These are phyloP conservation scores for Fusarium vanettenii DNA, from an alignment of 2,329 filamentous ascomycete genomes.

Conservation along the genomic window DNA sequence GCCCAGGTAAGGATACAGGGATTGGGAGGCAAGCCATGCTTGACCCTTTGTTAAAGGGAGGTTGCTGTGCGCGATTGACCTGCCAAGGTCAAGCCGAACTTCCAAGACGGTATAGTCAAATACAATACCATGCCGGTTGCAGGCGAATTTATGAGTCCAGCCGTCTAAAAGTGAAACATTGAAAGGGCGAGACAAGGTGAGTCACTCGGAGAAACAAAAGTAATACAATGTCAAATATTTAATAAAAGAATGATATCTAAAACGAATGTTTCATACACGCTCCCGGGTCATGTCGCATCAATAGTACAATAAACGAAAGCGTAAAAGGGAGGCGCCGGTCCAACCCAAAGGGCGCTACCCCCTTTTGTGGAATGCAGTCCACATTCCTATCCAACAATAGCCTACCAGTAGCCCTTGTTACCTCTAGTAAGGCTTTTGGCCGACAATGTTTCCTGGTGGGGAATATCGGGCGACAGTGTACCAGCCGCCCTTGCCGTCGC, in stretches of 20 bases:
- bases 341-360: not conserved
- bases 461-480: conserved; percentile 50
- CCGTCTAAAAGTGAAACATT: not conserved
- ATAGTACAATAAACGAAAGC: conserved; percentile 20
- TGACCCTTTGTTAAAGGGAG: not conserved
- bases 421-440: conserved; percentile 44
- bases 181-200: not conserved
- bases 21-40: not conserved
- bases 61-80: not conserved
- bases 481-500: conserved; percentile 44
- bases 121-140: not conserved
- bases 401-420: rapidly evolving
- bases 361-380: not conserved
- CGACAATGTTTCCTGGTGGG: conserved; percentile 47
- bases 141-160: not conserved
- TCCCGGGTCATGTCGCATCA: not conserved
- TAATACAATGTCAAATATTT: not conserved
- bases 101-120: not conserved
- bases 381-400: not conserved
- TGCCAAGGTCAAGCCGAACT: not conserved
- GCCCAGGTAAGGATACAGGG: not conserved
- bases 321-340: conserved; percentile 7
- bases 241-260: not conserved
- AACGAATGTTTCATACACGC: not conserved
- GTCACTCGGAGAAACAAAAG: not conserved